phyloP scores from a whole-genome alignment of 164 flowering plant species.

The Magnolia sinica region DNA sequence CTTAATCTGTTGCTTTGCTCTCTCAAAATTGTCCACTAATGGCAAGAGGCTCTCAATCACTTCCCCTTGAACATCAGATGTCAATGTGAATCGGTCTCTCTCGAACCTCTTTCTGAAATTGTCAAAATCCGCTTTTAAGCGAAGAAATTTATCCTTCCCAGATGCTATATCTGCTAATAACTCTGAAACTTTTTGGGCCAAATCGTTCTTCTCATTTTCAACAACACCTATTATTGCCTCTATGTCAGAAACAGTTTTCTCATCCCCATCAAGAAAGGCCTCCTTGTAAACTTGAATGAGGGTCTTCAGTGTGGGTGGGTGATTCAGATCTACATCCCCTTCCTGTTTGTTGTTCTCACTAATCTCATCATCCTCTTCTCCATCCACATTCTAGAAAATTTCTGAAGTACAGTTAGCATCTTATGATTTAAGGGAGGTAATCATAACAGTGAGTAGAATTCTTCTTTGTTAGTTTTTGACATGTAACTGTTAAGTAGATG shows the following conservation, averaged over 20 bases:
- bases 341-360: constrained; percentile 18
- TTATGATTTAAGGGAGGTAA: background rate
- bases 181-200: constrained; percentile 46
- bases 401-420: background rate
- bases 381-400: constrained; percentile 7
- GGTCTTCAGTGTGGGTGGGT: constrained; percentile 26
- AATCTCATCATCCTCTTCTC: constrained; percentile 16
- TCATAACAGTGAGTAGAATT: background rate
- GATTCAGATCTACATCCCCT: constrained; percentile 19
- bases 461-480: too few species aligned
- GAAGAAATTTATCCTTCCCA: constrained; percentile 64
- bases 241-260: constrained; percentile 38
- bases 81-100: constrained; percentile 57
- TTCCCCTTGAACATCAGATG: constrained; percentile 65
- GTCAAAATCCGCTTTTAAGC: constrained; percentile 90
- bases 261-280: constrained; percentile 59
- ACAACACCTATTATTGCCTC: constrained; percentile 42
- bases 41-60: constrained; percentile 80
- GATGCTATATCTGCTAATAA: constrained; percentile 57
- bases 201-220: constrained; percentile 57
- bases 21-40: constrained; percentile 90
- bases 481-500: too few species aligned
- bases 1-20: constrained; percentile 65
- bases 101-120: constrained; percentile 79
- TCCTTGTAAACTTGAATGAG: constrained; percentile 57